Conservation (phyloP, 2,329 filamentous ascomycete species). For the Fusarium redolens region DNA sequence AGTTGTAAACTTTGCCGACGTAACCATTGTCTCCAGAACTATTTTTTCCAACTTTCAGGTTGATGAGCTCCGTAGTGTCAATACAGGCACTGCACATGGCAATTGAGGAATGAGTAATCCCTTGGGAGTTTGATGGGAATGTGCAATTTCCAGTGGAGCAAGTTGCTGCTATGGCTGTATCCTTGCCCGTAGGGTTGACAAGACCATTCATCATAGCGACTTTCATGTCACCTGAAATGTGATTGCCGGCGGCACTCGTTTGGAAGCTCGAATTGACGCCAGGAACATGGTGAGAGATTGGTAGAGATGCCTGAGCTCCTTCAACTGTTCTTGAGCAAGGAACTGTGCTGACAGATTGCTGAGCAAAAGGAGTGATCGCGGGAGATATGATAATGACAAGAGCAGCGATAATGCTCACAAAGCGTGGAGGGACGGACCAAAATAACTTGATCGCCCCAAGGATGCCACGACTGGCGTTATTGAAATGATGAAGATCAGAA, state of each 20-base stretch:
- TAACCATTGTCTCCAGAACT: fast-evolving
- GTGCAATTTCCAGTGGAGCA: slow-evolving; percentile 14
- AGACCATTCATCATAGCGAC: slow-evolving; percentile 1
- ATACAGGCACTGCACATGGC: slow-evolving; percentile 12
- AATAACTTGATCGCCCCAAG: background rate
- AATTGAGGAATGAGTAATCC: background rate
- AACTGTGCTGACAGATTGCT: slow-evolving; percentile 1
- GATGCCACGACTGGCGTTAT: slow-evolving; percentile 5
- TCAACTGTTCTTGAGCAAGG: background rate
- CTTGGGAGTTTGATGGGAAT: background rate
- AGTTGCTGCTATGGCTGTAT: background rate
- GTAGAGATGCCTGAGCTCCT: background rate
- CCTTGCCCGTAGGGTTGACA: background rate
- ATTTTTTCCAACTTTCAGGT: fast-evolving
- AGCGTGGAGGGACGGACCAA: background rate
- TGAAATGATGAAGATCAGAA: slow-evolving; percentile 1
- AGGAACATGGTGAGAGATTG: background rate
- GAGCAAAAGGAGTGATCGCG: slow-evolving; percentile 3
- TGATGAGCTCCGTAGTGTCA: background rate
- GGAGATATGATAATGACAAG: slow-evolving; percentile 3
- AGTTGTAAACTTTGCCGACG: background rate
- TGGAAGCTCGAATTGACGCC: fast-evolving
- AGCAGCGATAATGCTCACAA: background rate
- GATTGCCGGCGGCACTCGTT: fast-evolving
- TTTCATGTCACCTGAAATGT: background rate